Conservation (phyloP, 73 alveolate species). For the Stentor coeruleus region DNA sequence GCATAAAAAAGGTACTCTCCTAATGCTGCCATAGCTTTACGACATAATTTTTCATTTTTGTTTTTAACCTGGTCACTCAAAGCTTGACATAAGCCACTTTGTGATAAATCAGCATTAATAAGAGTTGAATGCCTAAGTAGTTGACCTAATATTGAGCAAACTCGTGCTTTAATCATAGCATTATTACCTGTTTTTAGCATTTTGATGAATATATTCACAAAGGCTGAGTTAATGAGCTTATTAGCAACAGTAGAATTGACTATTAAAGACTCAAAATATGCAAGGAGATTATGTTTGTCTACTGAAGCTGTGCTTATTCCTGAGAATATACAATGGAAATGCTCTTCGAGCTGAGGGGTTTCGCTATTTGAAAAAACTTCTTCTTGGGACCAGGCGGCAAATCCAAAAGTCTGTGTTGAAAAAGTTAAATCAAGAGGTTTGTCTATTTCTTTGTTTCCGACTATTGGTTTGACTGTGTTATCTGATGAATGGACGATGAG, state of each 20-base stretch:
- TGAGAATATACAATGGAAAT: slow-evolving; percentile 67
- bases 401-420: no score
- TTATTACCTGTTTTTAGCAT: slow-evolving; percentile 68
- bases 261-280: slow-evolving; percentile 85
- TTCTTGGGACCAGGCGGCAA: slow-evolving; percentile 75
- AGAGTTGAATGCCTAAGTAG: slow-evolving; percentile 93
- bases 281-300: slow-evolving; percentile 55
- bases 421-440: slow-evolving; percentile 35
- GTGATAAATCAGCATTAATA: slow-evolving; percentile 75
- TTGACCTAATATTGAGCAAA: slow-evolving; percentile 88
- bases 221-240: slow-evolving; percentile 82
- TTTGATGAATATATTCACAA: slow-evolving; percentile 65
- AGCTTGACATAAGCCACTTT: background rate
- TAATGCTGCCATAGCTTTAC: slow-evolving; percentile 95
- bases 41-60: slow-evolving; percentile 26
- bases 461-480: slow-evolving; percentile 92
- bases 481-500: slow-evolving; percentile 84
- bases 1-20: slow-evolving; percentile 98
- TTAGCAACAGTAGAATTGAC: slow-evolving; percentile 78
- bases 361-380: slow-evolving; percentile 71
- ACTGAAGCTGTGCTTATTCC: slow-evolving; percentile 45
- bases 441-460: slow-evolving; percentile 74
- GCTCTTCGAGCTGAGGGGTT: slow-evolving; percentile 64
- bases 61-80: background rate
- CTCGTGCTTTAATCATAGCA: slow-evolving; percentile 65